These are phyloP conservation scores for Blumeriella jaapii DNA, from an alignment of 2,329 filamentous ascomycete species.

Conservation along the genomic window DNA sequence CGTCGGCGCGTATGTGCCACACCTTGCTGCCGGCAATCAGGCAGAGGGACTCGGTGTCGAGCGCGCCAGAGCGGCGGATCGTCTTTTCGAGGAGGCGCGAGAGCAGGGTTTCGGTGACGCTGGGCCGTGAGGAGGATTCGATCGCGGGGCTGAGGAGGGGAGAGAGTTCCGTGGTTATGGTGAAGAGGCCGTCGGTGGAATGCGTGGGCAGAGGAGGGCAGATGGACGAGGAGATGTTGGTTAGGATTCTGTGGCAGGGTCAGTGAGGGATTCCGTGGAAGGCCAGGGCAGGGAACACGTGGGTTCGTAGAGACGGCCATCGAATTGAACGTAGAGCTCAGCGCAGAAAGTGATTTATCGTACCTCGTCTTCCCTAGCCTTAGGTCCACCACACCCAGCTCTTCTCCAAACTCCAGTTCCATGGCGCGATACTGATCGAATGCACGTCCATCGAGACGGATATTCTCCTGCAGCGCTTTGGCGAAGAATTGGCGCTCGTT, in stretches of 20 bases:
- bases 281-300: too few relatives aligned
- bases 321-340: conserved; percentile 3
- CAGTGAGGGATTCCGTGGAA: conserved; percentile 2
- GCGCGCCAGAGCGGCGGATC: conserved; percentile 77
- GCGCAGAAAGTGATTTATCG: conserved; percentile 10
- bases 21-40: conserved; percentile 83
- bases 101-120: conserved; percentile 73
- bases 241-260: conserved; percentile 51
- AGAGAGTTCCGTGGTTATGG: conserved; percentile 79
- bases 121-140: conserved; percentile 71
- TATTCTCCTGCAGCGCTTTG: conserved; percentile 67
- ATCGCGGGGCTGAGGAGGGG: conserved; percentile 88
- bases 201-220: conserved; percentile 76
- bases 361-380: conserved; percentile 84
- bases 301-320: too few relatives aligned
- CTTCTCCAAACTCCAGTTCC: conserved; percentile 73
- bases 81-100: conserved; percentile 89
- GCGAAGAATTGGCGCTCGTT: conserved; percentile 81
- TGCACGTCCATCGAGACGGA: conserved; percentile 73
- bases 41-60: conserved; percentile 93
- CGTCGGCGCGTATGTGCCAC: conserved; percentile 82
- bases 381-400: conserved; percentile 83
- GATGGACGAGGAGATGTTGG: conserved; percentile 79
- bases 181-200: conserved; percentile 92
- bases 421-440: conserved; percentile 72